A percentile compares a stretch with the other conserved stretches of the same genome.
phyloP scores from a whole-genome alignment of 1,284 basidiomycete species.

The Amylostereum areolatum region DNA sequence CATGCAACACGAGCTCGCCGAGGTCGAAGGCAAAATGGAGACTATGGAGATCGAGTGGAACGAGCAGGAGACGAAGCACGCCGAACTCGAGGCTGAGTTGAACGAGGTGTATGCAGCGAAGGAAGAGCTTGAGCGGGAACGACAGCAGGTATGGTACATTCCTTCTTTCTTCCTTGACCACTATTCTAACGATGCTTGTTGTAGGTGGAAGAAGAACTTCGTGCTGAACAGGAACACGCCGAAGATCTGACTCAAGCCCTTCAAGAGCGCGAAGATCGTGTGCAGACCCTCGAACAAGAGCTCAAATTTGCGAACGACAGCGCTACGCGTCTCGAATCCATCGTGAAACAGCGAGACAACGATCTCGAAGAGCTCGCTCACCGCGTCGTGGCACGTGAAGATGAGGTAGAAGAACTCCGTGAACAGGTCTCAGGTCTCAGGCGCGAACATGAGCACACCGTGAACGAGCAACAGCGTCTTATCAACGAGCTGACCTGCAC shows the following conservation, averaged over 20 bases:
- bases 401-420: conserved; percentile 45
- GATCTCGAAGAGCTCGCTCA: conserved; percentile 39
- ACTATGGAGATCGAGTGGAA: conserved; percentile 50
- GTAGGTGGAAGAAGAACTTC: conserved; percentile 48
- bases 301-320: conserved; percentile 46
- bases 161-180: background rate
- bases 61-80: conserved; percentile 46
- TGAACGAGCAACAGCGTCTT: conserved; percentile 45
- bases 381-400: conserved; percentile 34
- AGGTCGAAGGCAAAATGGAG: conserved; percentile 26
- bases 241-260: conserved; percentile 41
- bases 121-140: conserved; percentile 48
- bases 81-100: conserved; percentile 47
- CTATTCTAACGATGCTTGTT: background rate
- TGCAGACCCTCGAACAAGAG: conserved; percentile 51
- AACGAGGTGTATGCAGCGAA: conserved; percentile 42
- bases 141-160: conserved; percentile 36
- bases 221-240: conserved; percentile 39
- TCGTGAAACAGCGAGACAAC: conserved; percentile 43
- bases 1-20: conserved; percentile 19
- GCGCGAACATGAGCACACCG: conserved; percentile 45
- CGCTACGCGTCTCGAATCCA: conserved; percentile 49
- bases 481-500: conserved; percentile 42
- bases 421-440: conserved; percentile 47
- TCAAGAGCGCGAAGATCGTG: conserved; percentile 51